Conservation (phyloP, 306 rosid genomes). For the Cicer judaicum region DNA sequence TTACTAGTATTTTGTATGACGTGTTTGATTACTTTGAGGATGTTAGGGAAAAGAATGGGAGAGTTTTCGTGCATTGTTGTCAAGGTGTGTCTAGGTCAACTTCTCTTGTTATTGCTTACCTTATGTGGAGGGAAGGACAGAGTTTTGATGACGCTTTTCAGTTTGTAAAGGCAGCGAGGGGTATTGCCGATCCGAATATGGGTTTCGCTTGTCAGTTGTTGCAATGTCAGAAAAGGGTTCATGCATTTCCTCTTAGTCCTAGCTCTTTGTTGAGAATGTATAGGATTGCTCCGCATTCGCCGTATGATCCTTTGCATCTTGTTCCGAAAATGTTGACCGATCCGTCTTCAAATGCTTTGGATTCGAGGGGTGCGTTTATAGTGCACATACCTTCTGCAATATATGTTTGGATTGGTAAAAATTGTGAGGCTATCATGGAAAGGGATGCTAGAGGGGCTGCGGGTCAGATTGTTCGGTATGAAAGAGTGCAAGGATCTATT, state of each 20-base stretch:
- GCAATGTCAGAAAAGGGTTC: slow-evolving; percentile 98
- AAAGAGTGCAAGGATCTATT: slow-evolving; percentile 81
- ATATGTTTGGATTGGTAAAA: slow-evolving; percentile 94
- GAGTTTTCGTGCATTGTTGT: slow-evolving; percentile 98
- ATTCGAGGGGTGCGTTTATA: slow-evolving; percentile 95
- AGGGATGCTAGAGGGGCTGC: slow-evolving; percentile 97
- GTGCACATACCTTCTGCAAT: slow-evolving; percentile 77
- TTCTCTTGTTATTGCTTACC: slow-evolving; percentile 94
- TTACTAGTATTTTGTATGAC: slow-evolving; percentile 90
- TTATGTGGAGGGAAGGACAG: slow-evolving; percentile 99
- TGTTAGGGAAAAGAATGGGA: slow-evolving; percentile 88
- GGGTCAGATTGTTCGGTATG: slow-evolving; percentile 93
- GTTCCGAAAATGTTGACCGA: slow-evolving; percentile 93
- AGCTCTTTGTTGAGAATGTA: slow-evolving; percentile 94
- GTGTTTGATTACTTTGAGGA: slow-evolving; percentile 99
- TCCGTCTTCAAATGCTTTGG: slow-evolving; percentile 76
- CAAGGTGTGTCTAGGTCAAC: slow-evolving; percentile 99
- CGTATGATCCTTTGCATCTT: slow-evolving; percentile 96
- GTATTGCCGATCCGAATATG: slow-evolving; percentile 99
- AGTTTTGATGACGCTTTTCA: slow-evolving; percentile 99
- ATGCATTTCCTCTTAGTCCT: slow-evolving; percentile 98
- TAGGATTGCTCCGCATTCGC: slow-evolving; percentile 92
- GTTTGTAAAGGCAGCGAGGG: slow-evolving; percentile 98
- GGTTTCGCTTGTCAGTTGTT: slow-evolving; percentile 97
- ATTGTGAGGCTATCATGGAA: slow-evolving; percentile 87